Base-by-base conservation (phyloP, 768 basidiomycete genomes). In the Suillus decipiens region DNA sequence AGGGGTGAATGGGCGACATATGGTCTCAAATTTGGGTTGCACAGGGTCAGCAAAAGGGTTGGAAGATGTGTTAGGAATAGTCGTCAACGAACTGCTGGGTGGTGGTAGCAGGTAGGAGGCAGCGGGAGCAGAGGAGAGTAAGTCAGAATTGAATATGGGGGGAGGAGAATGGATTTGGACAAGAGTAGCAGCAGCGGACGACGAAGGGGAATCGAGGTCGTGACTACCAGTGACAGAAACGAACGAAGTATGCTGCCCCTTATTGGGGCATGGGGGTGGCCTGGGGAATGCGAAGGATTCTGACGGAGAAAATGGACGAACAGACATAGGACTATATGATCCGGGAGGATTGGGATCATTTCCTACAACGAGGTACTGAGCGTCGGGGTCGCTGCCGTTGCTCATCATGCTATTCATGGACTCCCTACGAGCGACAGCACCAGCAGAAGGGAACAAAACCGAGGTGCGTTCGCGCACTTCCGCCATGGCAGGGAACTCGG, bases 211-310 rank as follows among this genome's bases (percentile, higher is more conserved):
- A 1, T 1, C 7, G 48, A 12, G 11, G n/a, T 3, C 56, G 6
- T 57, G 62, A 14, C 39, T 39, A 1, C 17, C 39, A 2, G 50
- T n/a, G 39, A 53, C 1, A 31, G 42, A 36, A 12, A 53, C 33
- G 53, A 60, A 55, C 37, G 65, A 55, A 34, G 64, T 60, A 12
- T 33, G 36, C 15, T 28, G 5, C n/a, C 19, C 10, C 15, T 51
- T 8, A 1, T 42, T 61, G 1, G 59, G 65, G 24, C 55, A 37
- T 15, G n/a, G 68, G 5, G 86, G 87, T 2, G 89, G 89, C 61
- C 83, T 83, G 3, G 89, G 89, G 78, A 90, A 90, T 10, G 85
- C 74, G 73, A 88, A 90, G 5, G 84, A 82, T 70, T 90, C 89
- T 19, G 84, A 83, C 12, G 86, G 85, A 0, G 87, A 84, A 76